Conservation (phyloP, 306 rosid genomes). For the Dicorynia guianensis region DNA sequence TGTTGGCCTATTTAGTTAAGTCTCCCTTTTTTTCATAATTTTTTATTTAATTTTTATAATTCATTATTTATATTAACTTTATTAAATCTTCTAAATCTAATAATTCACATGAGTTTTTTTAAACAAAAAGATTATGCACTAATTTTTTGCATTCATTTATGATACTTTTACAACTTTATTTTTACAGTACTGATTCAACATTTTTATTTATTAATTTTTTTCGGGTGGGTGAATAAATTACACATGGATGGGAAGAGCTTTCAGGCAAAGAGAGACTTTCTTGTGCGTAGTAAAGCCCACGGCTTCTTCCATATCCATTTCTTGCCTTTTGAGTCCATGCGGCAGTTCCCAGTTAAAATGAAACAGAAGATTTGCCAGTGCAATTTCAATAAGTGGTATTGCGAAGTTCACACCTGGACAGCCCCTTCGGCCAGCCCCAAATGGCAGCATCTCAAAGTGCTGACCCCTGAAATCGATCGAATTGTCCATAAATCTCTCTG, state of each 20-base stretch:
- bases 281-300: conserved; percentile 45
- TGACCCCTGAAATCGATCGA: conserved; percentile 46
- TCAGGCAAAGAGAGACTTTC: conserved; percentile 33
- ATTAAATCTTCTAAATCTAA: no score
- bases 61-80: no score
- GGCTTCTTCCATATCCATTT: conserved; percentile 57
- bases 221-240: neutral
- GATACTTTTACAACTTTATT: no score
- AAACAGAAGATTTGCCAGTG: conserved; percentile 55
- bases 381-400: conserved; percentile 34
- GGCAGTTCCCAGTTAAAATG: conserved; percentile 58
- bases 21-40: no score
- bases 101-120: no score
- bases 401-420: conserved; percentile 49
- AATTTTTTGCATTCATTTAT: no score
- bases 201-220: no score
- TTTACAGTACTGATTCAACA: no score
- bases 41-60: no score
- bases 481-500: conserved; percentile 44
- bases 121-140: no score
- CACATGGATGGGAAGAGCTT: neutral
- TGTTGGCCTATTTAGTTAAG: no score
- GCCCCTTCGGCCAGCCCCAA: conserved; percentile 48
- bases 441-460: conserved; percentile 42
- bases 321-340: conserved; percentile 45